Evolutionary conservation across 768 basidiomycete genomes (phyloP).

Genomic region (Phaeotremella skinneri): DNA sequence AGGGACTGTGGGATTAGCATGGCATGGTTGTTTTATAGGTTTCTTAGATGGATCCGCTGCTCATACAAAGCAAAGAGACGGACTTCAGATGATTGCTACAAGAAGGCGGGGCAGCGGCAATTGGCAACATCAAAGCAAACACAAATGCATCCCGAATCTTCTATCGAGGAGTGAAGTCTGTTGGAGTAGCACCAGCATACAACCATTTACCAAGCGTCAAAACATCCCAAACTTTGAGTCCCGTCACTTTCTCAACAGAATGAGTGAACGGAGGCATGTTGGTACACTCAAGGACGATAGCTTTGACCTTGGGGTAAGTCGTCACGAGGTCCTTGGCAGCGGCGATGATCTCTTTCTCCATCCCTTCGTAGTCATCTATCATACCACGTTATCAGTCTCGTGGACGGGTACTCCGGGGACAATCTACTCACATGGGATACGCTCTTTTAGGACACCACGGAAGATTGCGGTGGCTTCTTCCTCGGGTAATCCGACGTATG

Average conservation of each 20-base stretch:
- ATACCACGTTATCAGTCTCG: background rate
- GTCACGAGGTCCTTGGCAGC: conserved; percentile 20
- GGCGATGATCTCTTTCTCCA: conserved; percentile 28
- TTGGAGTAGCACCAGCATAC: conserved; percentile 20
- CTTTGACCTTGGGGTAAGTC: conserved; percentile 24
- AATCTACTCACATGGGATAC: conserved; percentile 19
- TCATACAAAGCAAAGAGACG: too few species aligned
- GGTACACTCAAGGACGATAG: conserved; percentile 36
- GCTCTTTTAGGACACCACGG: conserved; percentile 23
- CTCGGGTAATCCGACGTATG: conserved; percentile 25
- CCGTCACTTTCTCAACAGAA: conserved; percentile 23
- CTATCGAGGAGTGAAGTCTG: background rate
- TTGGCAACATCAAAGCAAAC: too few species aligned
- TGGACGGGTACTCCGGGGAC: background rate
- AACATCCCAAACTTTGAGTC: conserved; percentile 25
- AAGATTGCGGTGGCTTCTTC: conserved; percentile 22
- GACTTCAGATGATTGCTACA: too few species aligned
- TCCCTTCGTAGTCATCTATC: conserved; percentile 35
- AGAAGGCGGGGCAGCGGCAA: too few species aligned
- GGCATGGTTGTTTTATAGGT: background rate
- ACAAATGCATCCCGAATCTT: background rate
- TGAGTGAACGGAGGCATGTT: conserved; percentile 36
- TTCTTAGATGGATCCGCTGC: background rate
- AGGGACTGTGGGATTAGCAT: background rate
- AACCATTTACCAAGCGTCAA: conserved; percentile 30